Evolutionary conservation across 2,329 filamentous ascomycete species (phyloP).

Genomic region (Calonectria pseudoturangicola): DNA sequence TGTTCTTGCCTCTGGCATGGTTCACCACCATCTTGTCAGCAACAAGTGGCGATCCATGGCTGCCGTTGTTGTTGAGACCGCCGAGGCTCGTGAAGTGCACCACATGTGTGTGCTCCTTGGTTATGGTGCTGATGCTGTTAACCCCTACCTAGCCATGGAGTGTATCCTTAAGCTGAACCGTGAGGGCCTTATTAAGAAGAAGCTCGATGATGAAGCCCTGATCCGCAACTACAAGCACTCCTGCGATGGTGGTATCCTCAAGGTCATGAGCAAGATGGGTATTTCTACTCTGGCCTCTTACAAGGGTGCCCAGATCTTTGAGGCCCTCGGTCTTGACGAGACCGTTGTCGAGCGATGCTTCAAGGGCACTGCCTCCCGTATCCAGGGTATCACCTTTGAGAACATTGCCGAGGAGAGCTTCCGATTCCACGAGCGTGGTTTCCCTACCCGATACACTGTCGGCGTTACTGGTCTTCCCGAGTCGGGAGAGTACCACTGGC

Average conservation of each 20-base stretch:
- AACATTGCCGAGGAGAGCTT: slow-evolving; percentile 95
- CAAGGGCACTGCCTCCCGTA: slow-evolving; percentile 93
- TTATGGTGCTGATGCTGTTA: slow-evolving; percentile 95
- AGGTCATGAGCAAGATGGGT: slow-evolving; percentile 99
- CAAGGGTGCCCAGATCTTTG: slow-evolving; percentile 98
- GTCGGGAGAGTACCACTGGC: slow-evolving; percentile 98
- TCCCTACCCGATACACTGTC: slow-evolving; percentile 85
- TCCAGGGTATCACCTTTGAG: slow-evolving; percentile 95
- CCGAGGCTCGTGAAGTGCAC: slow-evolving; percentile 96
- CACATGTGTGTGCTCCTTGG: slow-evolving; percentile 99
- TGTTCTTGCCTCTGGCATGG: slow-evolving; percentile 91
- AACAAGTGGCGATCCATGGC: slow-evolving; percentile 96
- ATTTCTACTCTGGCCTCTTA: slow-evolving; percentile 97
- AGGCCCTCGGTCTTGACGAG: slow-evolving; percentile 95
- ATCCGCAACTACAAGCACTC: slow-evolving; percentile 98
- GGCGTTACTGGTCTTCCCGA: slow-evolving; percentile 88
- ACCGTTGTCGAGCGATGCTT: slow-evolving; percentile 95
- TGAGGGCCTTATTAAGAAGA: slow-evolving; percentile 93
- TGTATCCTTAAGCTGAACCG: slow-evolving; percentile 98
- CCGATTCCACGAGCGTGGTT: slow-evolving; percentile 95
- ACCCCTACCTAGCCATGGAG: slow-evolving; percentile 96
- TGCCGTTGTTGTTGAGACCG: slow-evolving; percentile 92
- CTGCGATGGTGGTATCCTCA: slow-evolving; percentile 95
- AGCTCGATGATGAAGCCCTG: slow-evolving; percentile 86
- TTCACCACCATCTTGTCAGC: slow-evolving; percentile 95